A percentile compares a stretch with the other conserved stretches of the same genome.
phyloP scores from a whole-genome alignment of 495 filamentous ascomycete species.

The Lasiosphaeria miniovina region DNA sequence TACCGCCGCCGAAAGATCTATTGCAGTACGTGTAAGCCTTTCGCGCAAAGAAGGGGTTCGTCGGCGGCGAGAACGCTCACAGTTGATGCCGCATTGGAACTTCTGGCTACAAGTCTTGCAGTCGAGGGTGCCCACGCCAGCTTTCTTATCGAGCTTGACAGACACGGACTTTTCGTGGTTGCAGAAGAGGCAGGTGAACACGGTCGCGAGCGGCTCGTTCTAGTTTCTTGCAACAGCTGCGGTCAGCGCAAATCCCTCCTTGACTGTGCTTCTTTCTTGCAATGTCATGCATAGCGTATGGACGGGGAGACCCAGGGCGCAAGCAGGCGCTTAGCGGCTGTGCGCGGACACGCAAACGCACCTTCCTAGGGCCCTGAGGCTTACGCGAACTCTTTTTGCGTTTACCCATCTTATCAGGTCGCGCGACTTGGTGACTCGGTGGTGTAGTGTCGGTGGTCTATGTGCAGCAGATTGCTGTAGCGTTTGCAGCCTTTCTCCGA shows the following conservation, averaged over 20 bases:
- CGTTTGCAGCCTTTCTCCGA: no score
- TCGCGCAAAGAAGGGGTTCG: no score
- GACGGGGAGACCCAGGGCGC: not conserved
- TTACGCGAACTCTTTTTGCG: constrained; percentile 90
- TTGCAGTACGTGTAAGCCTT: no score
- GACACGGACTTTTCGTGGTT: constrained; percentile 91
- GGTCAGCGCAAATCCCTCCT: not conserved
- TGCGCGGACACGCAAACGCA: constrained; percentile 27
- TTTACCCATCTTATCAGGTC: constrained; percentile 60
- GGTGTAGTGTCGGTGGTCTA: no score
- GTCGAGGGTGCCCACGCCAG: constrained; percentile 73
- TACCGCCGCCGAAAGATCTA: constrained; percentile 83
- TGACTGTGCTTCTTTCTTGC: not conserved
- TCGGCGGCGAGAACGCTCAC: constrained; percentile 48
- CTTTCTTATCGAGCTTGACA: constrained; percentile 89
- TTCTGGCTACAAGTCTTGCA: constrained; percentile 93
- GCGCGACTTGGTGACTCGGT: no score
- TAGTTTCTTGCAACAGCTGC: constrained; percentile 29
- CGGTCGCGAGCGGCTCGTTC: constrained; percentile 82
- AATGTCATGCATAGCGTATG: not conserved
- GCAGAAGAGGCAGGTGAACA: constrained; percentile 96
- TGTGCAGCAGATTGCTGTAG: no score
- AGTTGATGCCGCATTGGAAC: constrained; percentile 90
- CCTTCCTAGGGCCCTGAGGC: constrained; percentile 81
- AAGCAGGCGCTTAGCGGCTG: not conserved